Evolutionary conservation across 495 filamentous ascomycete species (phyloP).

Genomic region (Daldinia grandis): DNA sequence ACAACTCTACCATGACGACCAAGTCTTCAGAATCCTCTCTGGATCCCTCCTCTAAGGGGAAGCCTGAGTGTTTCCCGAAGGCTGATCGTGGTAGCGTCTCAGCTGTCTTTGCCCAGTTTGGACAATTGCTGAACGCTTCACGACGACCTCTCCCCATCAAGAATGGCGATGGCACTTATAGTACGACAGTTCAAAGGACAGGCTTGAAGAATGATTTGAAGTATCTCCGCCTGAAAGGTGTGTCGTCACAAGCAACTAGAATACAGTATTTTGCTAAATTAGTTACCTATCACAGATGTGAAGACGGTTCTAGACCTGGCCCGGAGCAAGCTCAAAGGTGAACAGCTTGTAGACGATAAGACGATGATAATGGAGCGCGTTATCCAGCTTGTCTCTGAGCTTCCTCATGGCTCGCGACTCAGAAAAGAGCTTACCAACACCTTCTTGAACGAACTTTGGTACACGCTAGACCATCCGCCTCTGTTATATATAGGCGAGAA

Average conservation of each 20-base stretch:
- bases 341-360: slow-evolving; percentile 75
- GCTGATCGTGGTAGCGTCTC: slow-evolving; percentile 52
- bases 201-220: slow-evolving; percentile 71
- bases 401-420: slow-evolving; percentile 69
- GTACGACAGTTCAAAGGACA: slow-evolving; percentile 47
- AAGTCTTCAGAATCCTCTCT: slow-evolving; percentile 6
- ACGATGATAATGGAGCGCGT: slow-evolving; percentile 81
- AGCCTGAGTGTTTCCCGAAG: slow-evolving; percentile 38
- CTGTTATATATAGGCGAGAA: slow-evolving; percentile 69
- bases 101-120: slow-evolving; percentile 66
- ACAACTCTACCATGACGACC: slow-evolving; percentile 17
- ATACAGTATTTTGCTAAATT: slow-evolving; percentile 1
- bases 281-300: slow-evolving; percentile 44
- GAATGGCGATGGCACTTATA: slow-evolving; percentile 67
- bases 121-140: slow-evolving; percentile 70
- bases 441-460: slow-evolving; percentile 77
- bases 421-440: slow-evolving; percentile 71
- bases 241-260: neutral
- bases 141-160: slow-evolving; percentile 72
- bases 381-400: slow-evolving; percentile 74
- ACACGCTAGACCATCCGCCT: slow-evolving; percentile 65
- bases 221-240: slow-evolving; percentile 56
- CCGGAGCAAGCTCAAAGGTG: slow-evolving; percentile 52
- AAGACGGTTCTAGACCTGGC: slow-evolving; percentile 51
- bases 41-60: slow-evolving; percentile 28